Evolutionary conservation across 1,139 yeast species (phyloP).

Genomic region (Arxiozyma heterogenica): DNA sequence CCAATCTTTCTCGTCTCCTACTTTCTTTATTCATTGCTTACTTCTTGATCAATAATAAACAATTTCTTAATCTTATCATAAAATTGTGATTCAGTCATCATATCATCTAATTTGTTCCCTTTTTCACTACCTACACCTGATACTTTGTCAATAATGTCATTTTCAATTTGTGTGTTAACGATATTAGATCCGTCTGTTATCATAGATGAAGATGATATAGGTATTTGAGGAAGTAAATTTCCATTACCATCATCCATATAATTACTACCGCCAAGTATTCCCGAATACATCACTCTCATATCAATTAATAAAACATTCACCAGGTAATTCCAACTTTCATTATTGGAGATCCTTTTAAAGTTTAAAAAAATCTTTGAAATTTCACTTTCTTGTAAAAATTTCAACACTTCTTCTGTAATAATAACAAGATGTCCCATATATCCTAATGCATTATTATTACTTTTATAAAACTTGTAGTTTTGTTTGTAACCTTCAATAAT

Average conservation of each 20-base stretch:
- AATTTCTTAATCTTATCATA: slow-evolving; percentile 15
- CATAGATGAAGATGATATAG: slow-evolving; percentile 3
- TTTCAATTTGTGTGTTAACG: neutral
- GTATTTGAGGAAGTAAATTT: slow-evolving; percentile 21
- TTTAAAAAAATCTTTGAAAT: slow-evolving; percentile 31
- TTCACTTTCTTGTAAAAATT: slow-evolving; percentile 48
- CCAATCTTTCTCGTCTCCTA: neutral
- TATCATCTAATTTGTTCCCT: neutral
- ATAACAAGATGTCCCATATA: slow-evolving; percentile 96
- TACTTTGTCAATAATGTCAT: slow-evolving; percentile 1
- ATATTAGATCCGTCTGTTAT: neutral
- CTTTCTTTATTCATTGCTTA: neutral
- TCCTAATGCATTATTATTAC: slow-evolving; percentile 69
- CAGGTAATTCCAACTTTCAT: slow-evolving; percentile 66
- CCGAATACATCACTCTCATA: slow-evolving; percentile 87
- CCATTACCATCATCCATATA: slow-evolving; percentile 29
- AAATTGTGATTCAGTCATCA: slow-evolving; percentile 23
- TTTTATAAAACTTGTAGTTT: slow-evolving; percentile 57
- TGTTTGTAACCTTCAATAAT: slow-evolving; percentile 74
- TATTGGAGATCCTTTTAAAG: slow-evolving; percentile 26
- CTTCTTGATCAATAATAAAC: neutral
- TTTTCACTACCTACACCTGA: neutral
- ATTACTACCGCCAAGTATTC: slow-evolving; percentile 68
- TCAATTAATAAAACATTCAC: slow-evolving; percentile 76
- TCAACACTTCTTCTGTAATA: slow-evolving; percentile 94